phyloP scores from a whole-genome alignment of 805 yeast species.

The Candida germanica region DNA sequence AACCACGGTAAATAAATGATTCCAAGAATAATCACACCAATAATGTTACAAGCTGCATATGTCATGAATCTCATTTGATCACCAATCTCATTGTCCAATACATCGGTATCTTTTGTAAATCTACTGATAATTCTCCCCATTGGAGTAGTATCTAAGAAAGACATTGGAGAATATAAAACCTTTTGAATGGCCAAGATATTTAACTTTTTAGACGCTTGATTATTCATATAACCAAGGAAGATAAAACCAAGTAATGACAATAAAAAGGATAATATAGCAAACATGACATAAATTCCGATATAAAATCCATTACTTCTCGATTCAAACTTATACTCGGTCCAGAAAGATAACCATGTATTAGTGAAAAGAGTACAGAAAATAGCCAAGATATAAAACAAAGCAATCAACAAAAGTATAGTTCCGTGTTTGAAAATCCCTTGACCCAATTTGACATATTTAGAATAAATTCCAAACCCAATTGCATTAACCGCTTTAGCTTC shows the following conservation, averaged over 20 bases:
- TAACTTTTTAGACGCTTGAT: constrained; percentile 53
- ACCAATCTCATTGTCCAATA: constrained; percentile 72
- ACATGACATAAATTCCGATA: constrained; percentile 70
- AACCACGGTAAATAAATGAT: constrained; percentile 40
- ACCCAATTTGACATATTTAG: constrained; percentile 51
- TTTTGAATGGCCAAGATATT: constrained; percentile 59
- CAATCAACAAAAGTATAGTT: constrained; percentile 20
- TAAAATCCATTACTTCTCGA: constrained; percentile 51
- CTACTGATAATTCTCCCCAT: constrained; percentile 82
- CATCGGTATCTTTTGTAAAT: constrained; percentile 85
- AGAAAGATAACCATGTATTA: constrained; percentile 80
- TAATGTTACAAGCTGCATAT: constrained; percentile 49
- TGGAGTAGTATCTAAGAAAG: constrained; percentile 81
- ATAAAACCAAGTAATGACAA: constrained; percentile 43
- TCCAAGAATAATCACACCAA: constrained; percentile 49
- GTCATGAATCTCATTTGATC: constrained; percentile 65
- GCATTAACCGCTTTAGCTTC: constrained; percentile 62
- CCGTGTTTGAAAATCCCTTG: constrained; percentile 43
- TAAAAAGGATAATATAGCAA: constrained; percentile 49
- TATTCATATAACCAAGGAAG: constrained; percentile 47
- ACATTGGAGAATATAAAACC: constrained; percentile 75
- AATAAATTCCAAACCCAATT: constrained; percentile 48
- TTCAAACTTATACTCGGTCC: constrained; percentile 60
- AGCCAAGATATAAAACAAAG: constrained; percentile 18
- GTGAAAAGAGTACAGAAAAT: constrained; percentile 57